Conservation (phyloP, 805 yeast genomes). For the Myxozyma neglecta region DNA sequence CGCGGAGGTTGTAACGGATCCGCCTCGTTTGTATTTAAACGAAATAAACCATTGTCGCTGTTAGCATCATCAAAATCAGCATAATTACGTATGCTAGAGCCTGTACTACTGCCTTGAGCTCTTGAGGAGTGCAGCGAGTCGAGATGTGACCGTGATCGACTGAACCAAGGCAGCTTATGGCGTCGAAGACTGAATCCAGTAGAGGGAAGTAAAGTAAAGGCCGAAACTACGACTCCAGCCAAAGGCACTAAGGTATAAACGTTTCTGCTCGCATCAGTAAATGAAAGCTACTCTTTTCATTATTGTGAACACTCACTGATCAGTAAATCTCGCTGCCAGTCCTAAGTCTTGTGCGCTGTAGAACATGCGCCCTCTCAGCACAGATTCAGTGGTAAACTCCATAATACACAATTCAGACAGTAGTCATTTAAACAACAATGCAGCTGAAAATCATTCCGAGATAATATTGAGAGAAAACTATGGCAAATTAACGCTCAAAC, state of each 20-base stretch:
- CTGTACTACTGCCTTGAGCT: neutral
- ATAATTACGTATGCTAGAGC: neutral
- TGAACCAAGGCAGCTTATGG: neutral
- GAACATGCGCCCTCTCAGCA: neutral
- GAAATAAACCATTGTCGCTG: slow-evolving; percentile 1
- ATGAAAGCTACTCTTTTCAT: neutral
- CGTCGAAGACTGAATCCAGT: neutral
- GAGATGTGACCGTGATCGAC: neutral
- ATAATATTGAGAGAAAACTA: neutral
- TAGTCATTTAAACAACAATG: neutral
- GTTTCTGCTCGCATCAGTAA: neutral
- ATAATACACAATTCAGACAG: neutral
- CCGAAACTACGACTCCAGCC: slow-evolving; percentile 1
- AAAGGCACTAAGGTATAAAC: neutral
- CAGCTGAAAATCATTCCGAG: neutral
- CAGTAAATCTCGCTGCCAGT: neutral
- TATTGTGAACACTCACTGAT: neutral
- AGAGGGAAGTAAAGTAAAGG: neutral
- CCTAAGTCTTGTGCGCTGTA: neutral
- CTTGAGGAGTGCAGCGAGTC: neutral
- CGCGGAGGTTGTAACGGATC: neutral
- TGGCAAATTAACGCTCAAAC: neutral
- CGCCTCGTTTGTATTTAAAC: slow-evolving; percentile 3
- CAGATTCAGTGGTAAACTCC: neutral
- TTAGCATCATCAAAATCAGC: slow-evolving; percentile 1